Percentiles rank a stretch among this genome's conserved stretches.
Evolutionary conservation across 2,329 filamentous ascomycete species (phyloP).

Genomic region (Gliomastix tumulicola): DNA sequence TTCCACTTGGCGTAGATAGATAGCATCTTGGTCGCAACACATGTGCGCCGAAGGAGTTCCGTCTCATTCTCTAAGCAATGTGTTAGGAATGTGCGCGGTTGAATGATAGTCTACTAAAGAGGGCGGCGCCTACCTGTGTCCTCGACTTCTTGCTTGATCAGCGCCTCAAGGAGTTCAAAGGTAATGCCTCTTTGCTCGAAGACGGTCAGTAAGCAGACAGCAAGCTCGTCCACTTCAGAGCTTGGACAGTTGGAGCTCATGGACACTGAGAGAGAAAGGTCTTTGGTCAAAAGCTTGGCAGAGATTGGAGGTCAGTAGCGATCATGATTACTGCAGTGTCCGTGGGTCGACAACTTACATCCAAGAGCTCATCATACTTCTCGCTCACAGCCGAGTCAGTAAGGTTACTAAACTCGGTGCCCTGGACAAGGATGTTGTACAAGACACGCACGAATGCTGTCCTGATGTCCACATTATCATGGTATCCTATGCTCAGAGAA

Average conservation of each 20-base stretch:
- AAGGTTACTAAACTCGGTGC: constrained; percentile 63
- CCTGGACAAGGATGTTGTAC: constrained; percentile 65
- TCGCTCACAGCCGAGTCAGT: constrained; percentile 62
- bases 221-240: constrained; percentile 61
- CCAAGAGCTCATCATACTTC: constrained; percentile 59
- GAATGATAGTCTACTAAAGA: too few species aligned
- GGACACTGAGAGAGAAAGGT: constrained; percentile 55
- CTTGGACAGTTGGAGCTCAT: constrained; percentile 62
- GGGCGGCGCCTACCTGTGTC: constrained; percentile 50
- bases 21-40: constrained; percentile 66
- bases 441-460: constrained; percentile 65
- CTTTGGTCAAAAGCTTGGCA: constrained; percentile 55
- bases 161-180: constrained; percentile 56
- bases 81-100: background rate
- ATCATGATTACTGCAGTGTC: too few species aligned
- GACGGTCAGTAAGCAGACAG: constrained; percentile 61
- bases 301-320: constrained; percentile 3
- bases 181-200: constrained; percentile 60
- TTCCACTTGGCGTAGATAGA: constrained; percentile 69
- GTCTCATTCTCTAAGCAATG: constrained; percentile 52
- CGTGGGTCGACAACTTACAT: too few species aligned
- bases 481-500: constrained; percentile 63
- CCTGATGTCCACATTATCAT: constrained; percentile 62
- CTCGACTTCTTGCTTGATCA: constrained; percentile 63
- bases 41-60: constrained; percentile 60